Percentiles rank a stretch among this genome's conserved stretches.
Evolutionary conservation across 129 eudicot species (phyloP).

Genomic region (Cynara cardunculus): DNA sequence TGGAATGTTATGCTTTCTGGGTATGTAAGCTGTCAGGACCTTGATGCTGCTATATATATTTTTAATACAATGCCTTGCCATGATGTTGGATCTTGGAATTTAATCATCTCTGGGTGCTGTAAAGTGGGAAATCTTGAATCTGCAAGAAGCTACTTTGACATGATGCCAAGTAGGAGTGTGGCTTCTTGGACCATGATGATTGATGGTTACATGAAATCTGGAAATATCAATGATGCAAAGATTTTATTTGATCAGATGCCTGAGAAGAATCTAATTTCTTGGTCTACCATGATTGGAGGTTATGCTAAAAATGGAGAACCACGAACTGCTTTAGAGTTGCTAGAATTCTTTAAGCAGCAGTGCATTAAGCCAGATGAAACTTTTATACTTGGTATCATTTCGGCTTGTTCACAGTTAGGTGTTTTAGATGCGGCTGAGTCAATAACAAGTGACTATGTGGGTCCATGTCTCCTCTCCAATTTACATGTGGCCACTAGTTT

Average conservation of each 20-base stretch:
- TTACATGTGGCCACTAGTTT: slow-evolving; percentile 41
- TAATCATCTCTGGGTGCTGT: slow-evolving; percentile 42
- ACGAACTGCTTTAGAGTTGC: slow-evolving; percentile 41
- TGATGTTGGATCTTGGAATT: slow-evolving; percentile 48
- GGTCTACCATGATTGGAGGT: slow-evolving; percentile 54
- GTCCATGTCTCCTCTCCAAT: slow-evolving; percentile 32
- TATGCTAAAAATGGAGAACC: slow-evolving; percentile 54
- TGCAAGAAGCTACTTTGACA: slow-evolving; percentile 35
- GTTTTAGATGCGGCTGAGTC: slow-evolving; percentile 47
- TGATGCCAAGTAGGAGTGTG: slow-evolving; percentile 40
- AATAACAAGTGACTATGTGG: slow-evolving; percentile 23
- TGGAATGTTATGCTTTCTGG: slow-evolving; percentile 63
- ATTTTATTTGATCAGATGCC: slow-evolving; percentile 51
- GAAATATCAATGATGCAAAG: slow-evolving; percentile 42
- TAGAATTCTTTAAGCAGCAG: slow-evolving; percentile 32
- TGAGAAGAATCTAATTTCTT: slow-evolving; percentile 44
- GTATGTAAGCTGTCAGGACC: slow-evolving; percentile 30
- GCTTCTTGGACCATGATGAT: slow-evolving; percentile 61
- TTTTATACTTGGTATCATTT: slow-evolving; percentile 39
- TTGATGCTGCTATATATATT: slow-evolving; percentile 29
- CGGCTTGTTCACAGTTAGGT: slow-evolving; percentile 58
- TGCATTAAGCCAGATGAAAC: slow-evolving; percentile 48
- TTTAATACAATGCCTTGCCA: slow-evolving; percentile 31
- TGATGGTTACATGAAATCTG: slow-evolving; percentile 52
- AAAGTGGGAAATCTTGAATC: slow-evolving; percentile 31